Conservation (phyloP, 306 rosid species). For the Betula pendula region DNA sequence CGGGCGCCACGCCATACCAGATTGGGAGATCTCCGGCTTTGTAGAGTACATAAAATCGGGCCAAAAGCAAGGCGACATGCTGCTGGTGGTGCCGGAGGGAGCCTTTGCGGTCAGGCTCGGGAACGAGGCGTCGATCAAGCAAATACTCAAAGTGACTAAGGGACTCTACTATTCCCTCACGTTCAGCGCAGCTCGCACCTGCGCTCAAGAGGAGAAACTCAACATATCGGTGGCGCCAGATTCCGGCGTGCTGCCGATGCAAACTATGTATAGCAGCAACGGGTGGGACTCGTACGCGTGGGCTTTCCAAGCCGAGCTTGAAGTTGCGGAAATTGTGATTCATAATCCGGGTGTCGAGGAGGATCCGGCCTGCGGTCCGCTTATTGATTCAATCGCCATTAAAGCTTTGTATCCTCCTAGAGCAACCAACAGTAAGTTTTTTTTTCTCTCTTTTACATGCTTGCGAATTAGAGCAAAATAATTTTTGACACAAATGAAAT, state of each 20-base stretch:
- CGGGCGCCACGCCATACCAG: slow-evolving; percentile 60
- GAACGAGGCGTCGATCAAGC: slow-evolving; percentile 85
- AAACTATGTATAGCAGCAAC: slow-evolving; percentile 79
- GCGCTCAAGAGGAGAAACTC: slow-evolving; percentile 84
- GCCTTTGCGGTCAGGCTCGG: slow-evolving; percentile 89
- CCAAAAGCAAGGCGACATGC: slow-evolving; percentile 97
- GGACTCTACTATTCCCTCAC: slow-evolving; percentile 79
- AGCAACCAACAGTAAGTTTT: slow-evolving; percentile 58
- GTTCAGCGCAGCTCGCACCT: slow-evolving; percentile 86
- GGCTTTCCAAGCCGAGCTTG: slow-evolving; percentile 64
- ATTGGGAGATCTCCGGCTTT: slow-evolving; percentile 79
- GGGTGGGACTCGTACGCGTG: slow-evolving; percentile 93
- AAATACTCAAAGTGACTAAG: slow-evolving; percentile 55
- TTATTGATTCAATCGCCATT: slow-evolving; percentile 78
- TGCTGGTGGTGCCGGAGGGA: slow-evolving; percentile 92
- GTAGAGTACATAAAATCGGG: slow-evolving; percentile 95
- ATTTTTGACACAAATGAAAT: no score
- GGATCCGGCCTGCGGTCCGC: slow-evolving; percentile 96
- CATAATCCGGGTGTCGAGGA: slow-evolving; percentile 96
- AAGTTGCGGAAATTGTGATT: slow-evolving; percentile 48
- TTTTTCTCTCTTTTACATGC: no score
- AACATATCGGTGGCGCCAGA: slow-evolving; percentile 84
- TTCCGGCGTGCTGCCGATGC: slow-evolving; percentile 79
- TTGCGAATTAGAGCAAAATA: no score
- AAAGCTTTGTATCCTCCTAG: slow-evolving; percentile 71